These are phyloP conservation scores for Termitomyces sp. DNA, from an alignment of 768 basidiomycete species.

Conservation along the genomic window DNA sequence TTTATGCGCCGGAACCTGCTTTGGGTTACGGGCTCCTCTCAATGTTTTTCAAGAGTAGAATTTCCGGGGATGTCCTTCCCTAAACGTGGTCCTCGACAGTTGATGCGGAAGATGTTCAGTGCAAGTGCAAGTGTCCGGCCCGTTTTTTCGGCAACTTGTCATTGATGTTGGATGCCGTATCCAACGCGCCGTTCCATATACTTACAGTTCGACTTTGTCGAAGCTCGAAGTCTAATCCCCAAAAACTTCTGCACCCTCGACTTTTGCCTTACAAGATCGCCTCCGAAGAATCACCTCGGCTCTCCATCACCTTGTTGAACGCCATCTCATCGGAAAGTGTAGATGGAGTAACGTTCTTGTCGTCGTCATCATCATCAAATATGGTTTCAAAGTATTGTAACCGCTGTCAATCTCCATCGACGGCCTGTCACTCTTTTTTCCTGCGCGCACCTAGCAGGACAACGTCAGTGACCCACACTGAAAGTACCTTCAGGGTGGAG, in stretches of 20 bases:
- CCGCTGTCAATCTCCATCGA: neutral
- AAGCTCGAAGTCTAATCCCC: neutral
- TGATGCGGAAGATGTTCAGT: too few relatives aligned
- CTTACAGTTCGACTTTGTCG: too few relatives aligned
- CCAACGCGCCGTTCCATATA: too few relatives aligned
- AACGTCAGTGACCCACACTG: neutral
- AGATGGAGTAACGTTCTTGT: neutral
- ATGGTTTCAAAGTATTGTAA: too few relatives aligned
- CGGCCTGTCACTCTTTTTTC: neutral
- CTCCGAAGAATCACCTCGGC: neutral
- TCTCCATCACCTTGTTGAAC: neutral
- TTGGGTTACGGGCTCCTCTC: neutral
- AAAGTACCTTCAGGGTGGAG: neutral
- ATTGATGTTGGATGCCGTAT: too few relatives aligned
- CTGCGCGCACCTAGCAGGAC: neutral
- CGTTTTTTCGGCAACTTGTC: too few relatives aligned
- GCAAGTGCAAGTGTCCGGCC: too few relatives aligned
- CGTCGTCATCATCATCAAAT: neutral
- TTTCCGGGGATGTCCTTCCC: neutral
- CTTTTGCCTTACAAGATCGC: neutral
- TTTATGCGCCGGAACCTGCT: neutral
- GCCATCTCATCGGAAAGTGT: neutral
- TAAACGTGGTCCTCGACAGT: neutral
- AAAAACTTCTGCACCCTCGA: neutral
- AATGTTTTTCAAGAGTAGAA: neutral